Base-by-base conservation (phyloP, 2,329 filamentous ascomycete genomes). In the Akanthomyces uredinophilus region DNA sequence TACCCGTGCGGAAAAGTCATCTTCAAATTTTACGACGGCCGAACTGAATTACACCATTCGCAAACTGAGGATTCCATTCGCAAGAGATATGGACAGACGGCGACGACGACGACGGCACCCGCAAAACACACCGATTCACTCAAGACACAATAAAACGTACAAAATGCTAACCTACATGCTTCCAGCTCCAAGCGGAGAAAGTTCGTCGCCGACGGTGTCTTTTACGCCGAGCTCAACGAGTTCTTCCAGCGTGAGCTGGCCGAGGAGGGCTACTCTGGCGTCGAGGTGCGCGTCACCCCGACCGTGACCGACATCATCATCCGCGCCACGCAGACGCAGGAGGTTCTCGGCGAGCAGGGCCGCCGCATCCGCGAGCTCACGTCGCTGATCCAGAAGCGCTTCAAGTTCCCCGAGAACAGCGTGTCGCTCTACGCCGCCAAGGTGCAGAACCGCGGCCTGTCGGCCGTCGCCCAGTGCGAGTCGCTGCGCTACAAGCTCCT, bases 261-360 rank as follows among this genome's bases (percentile, higher is more conserved):
- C 79, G 95, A 99, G 89, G 96, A 99, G 86, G 95, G 95, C 75
- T 99, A 99, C 89, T 99, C 95, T 63, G 95, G 95, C 80, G 95
- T 99, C 80, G 96, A 99, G 86, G 95, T 99, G 84, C 92, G 96
- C 86, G 95, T 99, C 74, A 99, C 95, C 74, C 95, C 95, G 72
- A 99, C 95, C 80, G 95, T 99, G 78, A 99, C 95, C 86, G 95
- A 98, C 84, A 98, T 98, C 88, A 98, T 99, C 88, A 96, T 99
- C 87, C 95, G 95, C 81, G 95, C 95, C 78, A 99, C 95, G 77
- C 95, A 99, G 89, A 99, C 95, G 78, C 95, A 99, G 86, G 96
- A 99, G 86, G 96, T 99, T 73, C 92, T 99, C 77, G 95, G 95
- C 78, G 95, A 99, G 89, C 95, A 99, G 87, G 95, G 95, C 77